Evolutionary conservation across 352 stramenopile genomes (phyloP).

Genomic region (Phytophthora meadii): DNA sequence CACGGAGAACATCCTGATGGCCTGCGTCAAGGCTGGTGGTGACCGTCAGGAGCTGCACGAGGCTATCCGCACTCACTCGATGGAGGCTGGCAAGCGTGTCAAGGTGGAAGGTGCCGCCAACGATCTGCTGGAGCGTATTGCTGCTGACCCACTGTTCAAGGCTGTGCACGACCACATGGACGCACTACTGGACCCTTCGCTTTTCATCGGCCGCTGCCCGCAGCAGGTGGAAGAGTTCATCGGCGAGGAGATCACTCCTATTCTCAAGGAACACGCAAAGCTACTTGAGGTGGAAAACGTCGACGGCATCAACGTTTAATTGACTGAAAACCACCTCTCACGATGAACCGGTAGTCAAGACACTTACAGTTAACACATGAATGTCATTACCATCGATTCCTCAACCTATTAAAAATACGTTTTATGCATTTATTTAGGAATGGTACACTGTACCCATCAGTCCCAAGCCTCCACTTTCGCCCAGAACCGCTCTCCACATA

Average conservation of each 20-base stretch:
- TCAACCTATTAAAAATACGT: not conserved
- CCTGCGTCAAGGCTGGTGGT: slow-evolving; percentile 98
- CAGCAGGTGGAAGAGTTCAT: slow-evolving; percentile 98
- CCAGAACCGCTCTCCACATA: slow-evolving; percentile 35
- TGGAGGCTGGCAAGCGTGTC: slow-evolving; percentile 97
- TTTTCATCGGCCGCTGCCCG: slow-evolving; percentile 97
- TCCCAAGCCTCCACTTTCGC: slow-evolving; percentile 11
- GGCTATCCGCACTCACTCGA: slow-evolving; percentile 98
- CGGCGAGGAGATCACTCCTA: slow-evolving; percentile 92
- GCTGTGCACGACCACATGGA: slow-evolving; percentile 96
- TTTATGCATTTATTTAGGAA: not conserved
- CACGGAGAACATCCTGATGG: slow-evolving; percentile 99
- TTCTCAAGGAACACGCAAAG: slow-evolving; percentile 91
- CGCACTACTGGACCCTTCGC: slow-evolving; percentile 94
- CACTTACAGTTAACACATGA: not conserved
- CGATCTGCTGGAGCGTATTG: slow-evolving; percentile 98
- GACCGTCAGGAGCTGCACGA: slow-evolving; percentile 98
- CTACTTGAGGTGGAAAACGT: slow-evolving; percentile 93
- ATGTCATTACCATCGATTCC: slow-evolving; percentile 3
- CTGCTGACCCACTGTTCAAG: slow-evolving; percentile 93
- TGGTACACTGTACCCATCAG: no score
- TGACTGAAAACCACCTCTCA: not conserved
- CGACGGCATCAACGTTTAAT: slow-evolving; percentile 97
- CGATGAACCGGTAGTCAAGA: not conserved
- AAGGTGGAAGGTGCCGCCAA: slow-evolving; percentile 98